Evolutionary conservation across 2,329 filamentous ascomycete genomes (phyloP), one percentile per base, ranked within the genome.

Genomic region (Hymenoscyphus scutula): DNA sequence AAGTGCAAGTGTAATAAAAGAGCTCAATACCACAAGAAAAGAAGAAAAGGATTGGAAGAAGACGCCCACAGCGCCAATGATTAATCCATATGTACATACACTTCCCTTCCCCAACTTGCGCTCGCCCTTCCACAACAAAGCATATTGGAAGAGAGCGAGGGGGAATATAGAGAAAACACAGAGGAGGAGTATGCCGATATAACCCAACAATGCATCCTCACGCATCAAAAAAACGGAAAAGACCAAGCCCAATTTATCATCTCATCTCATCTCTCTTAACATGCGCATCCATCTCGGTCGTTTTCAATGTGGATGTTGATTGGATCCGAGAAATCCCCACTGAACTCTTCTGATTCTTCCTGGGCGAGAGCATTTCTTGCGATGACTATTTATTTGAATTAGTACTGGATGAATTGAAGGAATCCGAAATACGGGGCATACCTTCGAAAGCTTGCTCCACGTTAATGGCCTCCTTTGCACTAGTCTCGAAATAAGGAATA

Each of bases 401-500:
- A 48, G 41, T 48, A 23, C 8, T 23, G 32, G 25, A 53, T 13
- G 34, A 67, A 48, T 65, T 55, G 19, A 60, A 19, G 25, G 48
- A 23, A 38, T 45, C 48, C 8, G 25, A 6, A 19, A 2, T 59
- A 29, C n/a, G 58, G 53, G 30, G 59, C 41, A 29, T 74, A 85
- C 84, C 82, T 74, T 86, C 84, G 69, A 91, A 91, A 54, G 89
- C 89, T 74, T 91, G 92, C 78, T 99, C 95, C 53, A 99, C 95
- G 74, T 99, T 99, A 79, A 97, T 90, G 64, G 94, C 95, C 78
- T 99, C 95, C 82, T 99, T 99, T 65, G 95, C 95, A 78, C 93
- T 97, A 19, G 95, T 99, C 85, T 99, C 95, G 74, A 99, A 99
- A 79, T 99, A 99, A 19, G 95, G 95, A 68, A 99, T 97, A 64